Base-by-base conservation (phyloP, 2,329 filamentous ascomycete species). In the Zymoseptoria ardabiliae region DNA sequence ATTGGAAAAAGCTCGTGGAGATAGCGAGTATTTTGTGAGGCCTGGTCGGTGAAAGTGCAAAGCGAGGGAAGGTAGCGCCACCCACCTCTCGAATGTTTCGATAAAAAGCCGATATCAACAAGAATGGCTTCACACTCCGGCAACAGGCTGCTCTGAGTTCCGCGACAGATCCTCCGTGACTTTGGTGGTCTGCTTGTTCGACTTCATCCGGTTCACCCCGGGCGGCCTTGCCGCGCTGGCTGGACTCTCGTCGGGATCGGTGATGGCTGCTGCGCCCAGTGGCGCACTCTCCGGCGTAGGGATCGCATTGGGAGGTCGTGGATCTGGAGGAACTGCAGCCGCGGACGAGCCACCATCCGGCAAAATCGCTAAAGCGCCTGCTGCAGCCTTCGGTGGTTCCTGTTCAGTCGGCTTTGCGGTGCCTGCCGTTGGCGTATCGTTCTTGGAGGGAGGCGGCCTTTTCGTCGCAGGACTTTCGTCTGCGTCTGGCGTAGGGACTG, bases 391-490 rank as follows among this genome's bases (percentile, higher is more conserved):
- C 13, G 35, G 6, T 7, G 35, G 17, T 17, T 17, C 35, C 13
- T 2, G 17, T 13, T 55, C 52, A 8, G 55, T 48, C 35, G 55
- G 35, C 8, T 56, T 52, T 5, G 50, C n/a, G 45, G 49, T 22
- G 20, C 53, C 54, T 25, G 28, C 30, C 21, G 53, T 11, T 19
- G 53, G 45, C 11, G 52, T n/a, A 8, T 48, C 20, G 59, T 51
- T 50, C 57, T 62, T 4, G 62, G 54, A 4, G 59, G 55, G 53
- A 22, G 48, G 45, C 4, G 59, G 59, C 2, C 57, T 54, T 60
- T 64, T 64, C 1, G 66, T 69, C 1, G 68, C 69, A 20, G 69
- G 69, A 30, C 68, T 70, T 21, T 69, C 69, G 41, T 70, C 69
- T n/a, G 63, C 63, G 53, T 68, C 68, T 17, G 61, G 62, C 17